These are phyloP conservation scores for Wickerhamomyces rabaulensis DNA, from an alignment of 805 yeast species.

Conservation along the genomic window DNA sequence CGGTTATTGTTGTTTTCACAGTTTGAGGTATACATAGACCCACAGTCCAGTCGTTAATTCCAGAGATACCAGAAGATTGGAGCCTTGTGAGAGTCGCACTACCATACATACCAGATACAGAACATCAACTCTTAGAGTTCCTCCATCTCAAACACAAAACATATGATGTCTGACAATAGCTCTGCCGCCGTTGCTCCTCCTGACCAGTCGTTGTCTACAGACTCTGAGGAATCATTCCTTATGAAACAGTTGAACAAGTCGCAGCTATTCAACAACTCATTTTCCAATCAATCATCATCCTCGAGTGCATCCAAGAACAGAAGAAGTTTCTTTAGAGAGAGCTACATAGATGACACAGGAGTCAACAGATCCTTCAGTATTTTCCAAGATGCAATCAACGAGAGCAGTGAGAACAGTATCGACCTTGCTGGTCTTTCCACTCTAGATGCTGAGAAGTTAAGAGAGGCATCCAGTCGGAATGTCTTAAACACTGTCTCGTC, in stretches of 20 bases:
- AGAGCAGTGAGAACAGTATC: constrained; percentile 16
- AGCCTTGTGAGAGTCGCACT: neutral
- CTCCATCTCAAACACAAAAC: neutral
- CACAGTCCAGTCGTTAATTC: neutral
- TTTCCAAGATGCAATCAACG: constrained; percentile 21
- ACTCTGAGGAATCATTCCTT: constrained; percentile 25
- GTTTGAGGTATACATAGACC: too few species aligned
- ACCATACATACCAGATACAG: neutral
- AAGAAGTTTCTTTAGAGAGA: constrained; percentile 21
- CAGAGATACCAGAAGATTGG: neutral
- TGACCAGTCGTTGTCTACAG: constrained; percentile 22
- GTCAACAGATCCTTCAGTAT: constrained; percentile 15
- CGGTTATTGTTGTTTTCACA: too few species aligned
- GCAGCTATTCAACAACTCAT: constrained; percentile 17
- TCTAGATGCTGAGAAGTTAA: constrained; percentile 13
- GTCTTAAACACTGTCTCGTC: neutral
- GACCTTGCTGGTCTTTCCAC: constrained; percentile 18
- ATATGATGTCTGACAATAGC: constrained; percentile 5
- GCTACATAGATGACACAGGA: constrained; percentile 22
- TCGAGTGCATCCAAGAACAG: constrained; percentile 10
- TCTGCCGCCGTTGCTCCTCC: constrained; percentile 1
- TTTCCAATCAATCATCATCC: constrained; percentile 2
- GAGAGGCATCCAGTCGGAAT: neutral
- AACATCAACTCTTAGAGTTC: neutral
- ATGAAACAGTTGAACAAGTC: constrained; percentile 23